Base-by-base conservation (phyloP, 2,329 filamentous ascomycete genomes). In the Cercospora sp. region DNA sequence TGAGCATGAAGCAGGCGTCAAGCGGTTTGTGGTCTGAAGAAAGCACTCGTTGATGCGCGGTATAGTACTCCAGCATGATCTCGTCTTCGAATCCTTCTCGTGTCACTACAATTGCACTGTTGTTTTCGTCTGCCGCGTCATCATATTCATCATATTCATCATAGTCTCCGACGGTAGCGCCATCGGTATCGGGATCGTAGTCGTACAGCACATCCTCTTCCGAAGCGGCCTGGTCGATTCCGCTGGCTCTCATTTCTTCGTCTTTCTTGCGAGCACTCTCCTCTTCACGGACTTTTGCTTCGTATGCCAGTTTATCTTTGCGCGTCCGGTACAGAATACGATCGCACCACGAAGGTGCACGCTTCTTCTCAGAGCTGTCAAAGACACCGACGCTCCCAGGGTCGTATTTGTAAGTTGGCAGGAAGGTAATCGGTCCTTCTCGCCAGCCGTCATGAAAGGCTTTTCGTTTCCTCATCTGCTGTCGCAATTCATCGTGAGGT, bases 391-490 rank as follows among this genome's bases (percentile, higher is more conserved):
- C 88, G 31, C 91, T 97, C n/a, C 95, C 95, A 30, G 97, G 85
- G 75, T 99, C 96, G 74, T 99, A 99, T 79, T 99, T 99, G 80
- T 99, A 99, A 0, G 95, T 96, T 1, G 95, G 95, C 16, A 98
- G 79, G 75, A 99, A 99, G 1, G 88, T 88, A 65, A 99, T 94
- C 0, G 88, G 85, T 0, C 94, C 95, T 83, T 99, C 95, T 61
- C 87, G 86, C 94, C 95, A 99, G 1, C 94, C 94, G 69, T 97
- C 92, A 68, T 97, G 88, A 70, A 99, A 97, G 0, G 89, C 89
- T 76, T 91, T 95, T n/a, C 88, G 86, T 45, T 88, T 82, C 71
- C 86, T 88, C 73, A 97, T 93, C 68, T 92, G 87, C 66, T 89
- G 86, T 4, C 84, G 86, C 4, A 99, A 85, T 78, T 99, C 94